Base-by-base conservation (phyloP, 1,284 basidiomycete species). In the Rhizoctonia solani region DNA sequence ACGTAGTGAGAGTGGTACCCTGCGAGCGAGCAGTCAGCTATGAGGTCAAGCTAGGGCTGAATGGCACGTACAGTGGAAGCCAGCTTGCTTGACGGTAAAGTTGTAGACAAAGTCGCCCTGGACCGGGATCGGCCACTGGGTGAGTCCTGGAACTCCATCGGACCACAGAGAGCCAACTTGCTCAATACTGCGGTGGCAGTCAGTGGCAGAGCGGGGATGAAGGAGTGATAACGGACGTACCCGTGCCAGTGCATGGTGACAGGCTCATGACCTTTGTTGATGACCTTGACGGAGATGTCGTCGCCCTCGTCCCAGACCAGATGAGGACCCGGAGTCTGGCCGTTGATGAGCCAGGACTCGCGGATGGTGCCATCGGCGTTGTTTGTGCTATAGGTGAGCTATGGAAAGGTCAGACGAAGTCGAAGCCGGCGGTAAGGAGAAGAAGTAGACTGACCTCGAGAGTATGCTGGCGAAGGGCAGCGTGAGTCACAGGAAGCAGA, bases 71-170 rank as follows among this genome's bases (percentile, higher is more conserved):
- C 55, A 58, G 42, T 58, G 41, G 23, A 44, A 42, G 8, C 55
- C 55, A 9, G 55, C 21, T 23, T 58, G 55, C 27, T 21, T 4
- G 47, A n/a, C 5, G 55, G 44, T 30, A 58, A 58, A 58, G 55
- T 58, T 58, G 42, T 58, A 58, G 21, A 58, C 55, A 16, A 54
- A 30, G 19, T 55, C 25, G 27, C 55, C 39, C 16, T 30, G 41
- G 25, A 21, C 41, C 5, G 41, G 32, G 23, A 54, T 46, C 13
- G 42, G 52, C 16, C 37, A 42, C 39, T 68, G 66, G 42, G 54
- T 68, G 23, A 68, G 39, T 30, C 67, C 67, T 16, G 68, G 68
- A 3, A 69, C 68, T 14, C 68, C 68, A 39, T 69, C 68, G 9
- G 61, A 65, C 68, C 68, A 69, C 14, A 46, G 58, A 4, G 61